Evolutionary conservation across 208 protist genomes (phyloP), one percentile per base, ranked within the genome.

Genomic region (Trypanosoma boissoni): DNA sequence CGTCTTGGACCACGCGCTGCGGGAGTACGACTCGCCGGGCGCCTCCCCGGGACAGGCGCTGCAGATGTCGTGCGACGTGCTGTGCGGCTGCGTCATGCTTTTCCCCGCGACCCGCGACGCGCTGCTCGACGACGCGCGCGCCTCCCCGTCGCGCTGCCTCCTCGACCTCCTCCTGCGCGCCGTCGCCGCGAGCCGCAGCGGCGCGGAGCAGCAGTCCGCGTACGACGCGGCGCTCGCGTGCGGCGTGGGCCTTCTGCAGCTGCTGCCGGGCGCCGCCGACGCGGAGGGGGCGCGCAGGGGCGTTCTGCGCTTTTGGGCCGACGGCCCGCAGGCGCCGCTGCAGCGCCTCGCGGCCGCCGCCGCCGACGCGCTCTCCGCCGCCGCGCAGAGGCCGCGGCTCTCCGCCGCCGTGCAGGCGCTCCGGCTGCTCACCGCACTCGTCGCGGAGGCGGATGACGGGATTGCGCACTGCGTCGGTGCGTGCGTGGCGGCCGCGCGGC

Each of bases 271-370:
- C 48, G 57, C 24, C 42, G 69, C 55, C 14, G 42, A 39, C 14
- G 31, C 37, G 37, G 60, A 58, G 28, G 66, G 62, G 32, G 60
- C 62, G 26, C 70, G 70, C 18, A 58, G 71, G 48, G 76, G 81
- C 28, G 72, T 89, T 27, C 23, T 89, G 42, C 74, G 64, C n/a
- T 86, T 82, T 49, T 84, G 72, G 73, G 56, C 82, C 12, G 65
- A 77, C 14, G 83, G 73, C 18, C 70, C 53, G 27, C 42, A 49
- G 8, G 67, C 83, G 2, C 76, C 79, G 10, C 52, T 85, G 10
- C 72, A 76, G 23, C 41, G 46, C 12, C 44, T 91, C 10, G 65
- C 64, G 27, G 21, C 55, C 6, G 24, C 41, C 48, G 1, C 85
- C 20, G 59, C 65, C n/a, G 44, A 58, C 12, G 51, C 65, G 16